Evolutionary conservation across 2,329 filamentous ascomycete species (phyloP).

Genomic region (Harringtonia lauricola): DNA sequence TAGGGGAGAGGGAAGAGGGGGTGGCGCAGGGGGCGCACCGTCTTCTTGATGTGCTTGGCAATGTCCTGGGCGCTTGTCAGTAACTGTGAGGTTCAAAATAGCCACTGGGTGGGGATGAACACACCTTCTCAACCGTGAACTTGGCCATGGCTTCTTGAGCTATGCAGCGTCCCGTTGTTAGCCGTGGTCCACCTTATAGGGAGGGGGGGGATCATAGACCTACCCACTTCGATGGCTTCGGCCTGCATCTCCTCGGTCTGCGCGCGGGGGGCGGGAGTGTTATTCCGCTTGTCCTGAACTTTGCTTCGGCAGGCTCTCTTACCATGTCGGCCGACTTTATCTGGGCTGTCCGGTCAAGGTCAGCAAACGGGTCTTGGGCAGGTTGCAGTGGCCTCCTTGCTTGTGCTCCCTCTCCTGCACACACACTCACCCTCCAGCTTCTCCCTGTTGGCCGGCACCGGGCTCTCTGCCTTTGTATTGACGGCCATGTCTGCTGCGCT

Average conservation of each 20-base stretch:
- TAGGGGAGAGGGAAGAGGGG: neutral
- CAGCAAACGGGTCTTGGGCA: neutral
- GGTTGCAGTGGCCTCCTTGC: too few relatives aligned
- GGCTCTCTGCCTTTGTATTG: slow-evolving; percentile 21
- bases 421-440: slow-evolving; percentile 59
- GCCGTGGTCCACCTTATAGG: neutral
- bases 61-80: slow-evolving; percentile 55
- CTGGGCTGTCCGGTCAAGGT: slow-evolving; percentile 51
- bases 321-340: slow-evolving; percentile 99
- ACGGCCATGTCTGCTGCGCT: too few relatives aligned
- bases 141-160: slow-evolving; percentile 54
- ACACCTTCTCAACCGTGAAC: slow-evolving; percentile 50
- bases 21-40: slow-evolving; percentile 39
- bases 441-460: slow-evolving; percentile 48
- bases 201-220: slow-evolving; percentile 22
- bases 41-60: slow-evolving; percentile 90
- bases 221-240: slow-evolving; percentile 92
- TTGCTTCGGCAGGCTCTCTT: slow-evolving; percentile 12
- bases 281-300: too few relatives aligned
- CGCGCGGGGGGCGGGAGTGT: neutral
- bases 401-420: neutral
- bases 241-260: slow-evolving; percentile 96
- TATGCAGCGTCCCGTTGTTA: slow-evolving; percentile 15
- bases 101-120: neutral
- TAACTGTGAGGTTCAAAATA: neutral